phyloP scores from a whole-genome alignment of 768 basidiomycete genomes.

The Obba rivulosa region DNA sequence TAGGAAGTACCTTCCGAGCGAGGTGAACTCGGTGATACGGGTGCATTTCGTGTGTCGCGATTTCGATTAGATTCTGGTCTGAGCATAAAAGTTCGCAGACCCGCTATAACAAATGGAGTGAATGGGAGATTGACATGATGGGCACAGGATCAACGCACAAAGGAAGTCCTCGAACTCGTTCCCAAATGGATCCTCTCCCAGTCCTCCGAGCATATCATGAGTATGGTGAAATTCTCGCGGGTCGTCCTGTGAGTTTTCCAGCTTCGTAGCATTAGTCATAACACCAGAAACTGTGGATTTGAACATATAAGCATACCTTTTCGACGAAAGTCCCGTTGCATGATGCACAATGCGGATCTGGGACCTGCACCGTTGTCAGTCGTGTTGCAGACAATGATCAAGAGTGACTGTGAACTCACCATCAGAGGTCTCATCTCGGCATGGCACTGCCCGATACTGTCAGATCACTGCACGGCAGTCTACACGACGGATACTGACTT shows the following conservation, averaged over 20 bases:
- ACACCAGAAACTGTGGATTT: not conserved
- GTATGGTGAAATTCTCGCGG: slow-evolving; percentile 58
- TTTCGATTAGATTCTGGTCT: not conserved
- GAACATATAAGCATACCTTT: slow-evolving; percentile 40
- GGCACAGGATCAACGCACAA: slow-evolving; percentile 26
- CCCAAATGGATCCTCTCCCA: slow-evolving; percentile 19
- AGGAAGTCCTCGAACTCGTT: slow-evolving; percentile 41
- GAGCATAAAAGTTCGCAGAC: slow-evolving; percentile 14
- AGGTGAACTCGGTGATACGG: slow-evolving; percentile 1
- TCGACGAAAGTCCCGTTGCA: slow-evolving; percentile 83
- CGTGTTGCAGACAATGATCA: slow-evolving; percentile 3
- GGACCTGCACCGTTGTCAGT: slow-evolving; percentile 42
- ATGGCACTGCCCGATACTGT: slow-evolving; percentile 52
- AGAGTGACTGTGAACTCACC: slow-evolving; percentile 44
- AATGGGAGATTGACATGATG: not conserved
- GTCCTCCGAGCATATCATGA: slow-evolving; percentile 18
- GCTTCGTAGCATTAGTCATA: slow-evolving; percentile 33
- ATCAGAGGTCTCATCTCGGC: slow-evolving; percentile 86
- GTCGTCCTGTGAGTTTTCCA: slow-evolving; percentile 71
- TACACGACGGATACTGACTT: slow-evolving; percentile 35
- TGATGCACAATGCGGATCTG: slow-evolving; percentile 78
- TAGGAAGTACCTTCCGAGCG: slow-evolving; percentile 1
- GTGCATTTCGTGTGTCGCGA: not conserved
- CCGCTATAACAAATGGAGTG: slow-evolving; percentile 5
- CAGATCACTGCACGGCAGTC: not conserved